These are phyloP conservation scores for Adiantum capillusveneris DNA, from an alignment of 75 land plant species.

Conservation along the genomic window DNA sequence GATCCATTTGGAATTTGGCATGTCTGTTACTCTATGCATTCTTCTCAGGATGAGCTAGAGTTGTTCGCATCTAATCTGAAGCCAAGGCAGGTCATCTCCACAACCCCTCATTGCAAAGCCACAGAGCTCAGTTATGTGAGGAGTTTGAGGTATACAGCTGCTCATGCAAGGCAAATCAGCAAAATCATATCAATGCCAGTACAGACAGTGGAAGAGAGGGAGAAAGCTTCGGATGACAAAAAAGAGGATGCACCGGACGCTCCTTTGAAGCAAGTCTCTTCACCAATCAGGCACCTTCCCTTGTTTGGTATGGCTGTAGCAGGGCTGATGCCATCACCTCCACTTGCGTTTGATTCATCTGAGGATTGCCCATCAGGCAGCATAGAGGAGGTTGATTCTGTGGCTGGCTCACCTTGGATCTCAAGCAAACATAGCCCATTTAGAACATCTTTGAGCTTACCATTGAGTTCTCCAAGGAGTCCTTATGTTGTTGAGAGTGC, in stretches of 20 bases:
- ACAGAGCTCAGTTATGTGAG: conserved; percentile 59
- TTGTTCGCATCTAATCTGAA: conserved; percentile 48
- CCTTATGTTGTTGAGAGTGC: neutral
- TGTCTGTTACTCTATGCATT: conserved; percentile 87
- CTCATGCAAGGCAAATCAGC: conserved; percentile 18
- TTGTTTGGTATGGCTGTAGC: conserved; percentile 25
- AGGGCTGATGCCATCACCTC: conserved; percentile 26
- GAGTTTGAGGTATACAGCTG: conserved; percentile 13
- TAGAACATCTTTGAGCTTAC: neutral
- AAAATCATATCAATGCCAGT: neutral
- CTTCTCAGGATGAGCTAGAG: conserved; percentile 65
- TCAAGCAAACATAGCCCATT: neutral
- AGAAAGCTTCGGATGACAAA: conserved; percentile 3
- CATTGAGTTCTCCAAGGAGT: neutral
- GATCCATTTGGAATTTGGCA: conserved; percentile 85
- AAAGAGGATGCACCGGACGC: neutral
- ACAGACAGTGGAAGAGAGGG: conserved; percentile 1
- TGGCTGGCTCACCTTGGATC: neutral
- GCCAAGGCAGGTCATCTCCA: conserved; percentile 67
- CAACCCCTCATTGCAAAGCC: conserved; percentile 64
- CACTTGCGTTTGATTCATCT: conserved; percentile 17
- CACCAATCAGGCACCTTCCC: conserved; percentile 21
- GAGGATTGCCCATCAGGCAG: conserved; percentile 2
- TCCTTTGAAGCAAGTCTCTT: neutral
- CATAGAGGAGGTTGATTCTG: conserved; percentile 2